phyloP scores from a whole-genome alignment of 345 rosid species.

The Dovyalis caffra region DNA sequence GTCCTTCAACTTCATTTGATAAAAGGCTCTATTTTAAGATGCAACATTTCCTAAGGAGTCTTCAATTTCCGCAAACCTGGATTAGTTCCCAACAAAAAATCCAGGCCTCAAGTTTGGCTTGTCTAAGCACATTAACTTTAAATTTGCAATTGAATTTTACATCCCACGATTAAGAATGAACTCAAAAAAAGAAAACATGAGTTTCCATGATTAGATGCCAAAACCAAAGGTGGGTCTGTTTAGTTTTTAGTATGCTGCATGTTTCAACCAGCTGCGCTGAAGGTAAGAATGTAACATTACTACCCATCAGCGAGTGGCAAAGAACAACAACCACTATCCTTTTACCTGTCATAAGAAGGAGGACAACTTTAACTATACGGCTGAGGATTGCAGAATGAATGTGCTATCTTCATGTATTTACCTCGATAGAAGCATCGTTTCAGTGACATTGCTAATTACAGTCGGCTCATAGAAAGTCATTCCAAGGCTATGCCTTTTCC shows the following conservation, averaged over 20 bases:
- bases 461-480: conserved; percentile 96
- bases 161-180: not conserved
- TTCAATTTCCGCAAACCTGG: not conserved
- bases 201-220: not conserved
- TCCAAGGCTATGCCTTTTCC: conserved; percentile 90
- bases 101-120: not conserved
- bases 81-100: not conserved
- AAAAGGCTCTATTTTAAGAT: too few relatives aligned
- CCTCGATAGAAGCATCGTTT: conserved; percentile 77
- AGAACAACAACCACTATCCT: not conserved
- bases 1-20: too few relatives aligned
- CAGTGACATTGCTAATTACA: conserved; percentile 59
- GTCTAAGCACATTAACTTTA: not conserved
- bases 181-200: not conserved
- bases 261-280: not conserved
- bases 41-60: not conserved
- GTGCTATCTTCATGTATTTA: conserved; percentile 21
- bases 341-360: not conserved
- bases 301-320: not conserved
- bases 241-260: not conserved
- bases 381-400: not conserved
- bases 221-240: not conserved
- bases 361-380: not conserved
- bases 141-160: not conserved
- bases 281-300: not conserved